Evolutionary conservation across 148 eudicot genomes (phyloP).

Genomic region (Cornus controversa): DNA sequence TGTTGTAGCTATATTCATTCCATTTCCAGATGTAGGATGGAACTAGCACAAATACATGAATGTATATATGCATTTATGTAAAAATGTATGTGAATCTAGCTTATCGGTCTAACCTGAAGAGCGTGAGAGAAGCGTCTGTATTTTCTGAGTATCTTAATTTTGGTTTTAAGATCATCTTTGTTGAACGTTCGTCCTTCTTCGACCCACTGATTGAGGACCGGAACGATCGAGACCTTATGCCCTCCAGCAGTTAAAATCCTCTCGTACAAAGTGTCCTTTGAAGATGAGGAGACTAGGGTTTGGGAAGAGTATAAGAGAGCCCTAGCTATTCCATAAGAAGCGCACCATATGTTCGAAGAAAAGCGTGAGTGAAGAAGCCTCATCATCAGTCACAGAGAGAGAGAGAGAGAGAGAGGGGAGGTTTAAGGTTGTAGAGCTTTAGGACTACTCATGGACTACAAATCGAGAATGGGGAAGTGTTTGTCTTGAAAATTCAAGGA

Average conservation of each 20-base stretch:
- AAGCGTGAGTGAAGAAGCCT: not conserved
- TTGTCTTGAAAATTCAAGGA: too few relatives aligned
- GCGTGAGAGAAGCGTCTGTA: slow-evolving; percentile 37
- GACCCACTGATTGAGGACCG: slow-evolving; percentile 42
- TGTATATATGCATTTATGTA: not conserved
- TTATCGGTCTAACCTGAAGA: slow-evolving; percentile 29
- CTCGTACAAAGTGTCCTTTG: slow-evolving; percentile 24
- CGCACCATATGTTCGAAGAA: not conserved
- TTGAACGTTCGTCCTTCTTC: slow-evolving; percentile 26
- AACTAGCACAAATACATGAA: not conserved
- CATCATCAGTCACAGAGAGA: not conserved
- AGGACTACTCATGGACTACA: too few relatives aligned
- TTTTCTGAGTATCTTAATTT: slow-evolving; percentile 26
- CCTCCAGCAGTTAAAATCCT: slow-evolving; percentile 30
- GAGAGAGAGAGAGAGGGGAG: not conserved
- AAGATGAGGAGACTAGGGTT: not conserved
- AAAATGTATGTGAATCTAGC: not conserved
- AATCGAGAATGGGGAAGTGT: too few relatives aligned
- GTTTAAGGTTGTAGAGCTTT: too few relatives aligned
- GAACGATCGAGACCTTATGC: slow-evolving; percentile 23
- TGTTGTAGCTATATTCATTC: not conserved
- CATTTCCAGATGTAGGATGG: not conserved
- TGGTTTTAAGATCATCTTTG: slow-evolving; percentile 7
- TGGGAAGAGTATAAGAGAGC: not conserved
- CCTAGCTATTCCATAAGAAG: not conserved